These are phyloP conservation scores for Alternaria ventricosa DNA, from an alignment of 2,329 filamentous ascomycete genomes.

Conservation along the genomic window DNA sequence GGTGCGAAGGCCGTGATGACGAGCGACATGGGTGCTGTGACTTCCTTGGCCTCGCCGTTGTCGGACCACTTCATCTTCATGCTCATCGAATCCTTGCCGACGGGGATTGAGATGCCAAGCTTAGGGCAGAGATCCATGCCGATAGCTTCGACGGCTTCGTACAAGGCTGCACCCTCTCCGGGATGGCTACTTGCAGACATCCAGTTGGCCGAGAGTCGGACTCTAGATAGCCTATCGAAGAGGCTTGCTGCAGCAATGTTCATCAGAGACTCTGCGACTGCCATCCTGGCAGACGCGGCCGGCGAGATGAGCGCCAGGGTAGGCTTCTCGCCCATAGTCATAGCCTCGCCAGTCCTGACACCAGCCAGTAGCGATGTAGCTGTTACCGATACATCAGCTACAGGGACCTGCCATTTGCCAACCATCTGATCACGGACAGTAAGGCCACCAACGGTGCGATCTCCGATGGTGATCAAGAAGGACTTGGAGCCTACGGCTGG, in stretches of 20 bases:
- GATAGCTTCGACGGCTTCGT: conserved; percentile 91
- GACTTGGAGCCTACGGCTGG: conserved; percentile 96
- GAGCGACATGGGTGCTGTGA: conserved; percentile 89
- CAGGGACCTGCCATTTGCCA: conserved; percentile 92
- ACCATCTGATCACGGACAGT: conserved; percentile 94
- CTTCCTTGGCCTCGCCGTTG: conserved; percentile 74
- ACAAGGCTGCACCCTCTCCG: conserved; percentile 89
- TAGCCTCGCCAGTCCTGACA: conserved; percentile 85
- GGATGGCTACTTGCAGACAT: conserved; percentile 96
- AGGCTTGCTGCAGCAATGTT: conserved; percentile 85
- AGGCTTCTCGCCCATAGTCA: conserved; percentile 95
- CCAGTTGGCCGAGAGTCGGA: conserved; percentile 96
- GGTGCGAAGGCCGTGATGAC: conserved; percentile 90
- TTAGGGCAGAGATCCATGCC: conserved; percentile 90
- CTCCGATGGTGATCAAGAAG: conserved; percentile 96
- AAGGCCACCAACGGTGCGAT: conserved; percentile 88
- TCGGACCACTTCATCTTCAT: conserved; percentile 94
- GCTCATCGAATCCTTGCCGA: conserved; percentile 97
- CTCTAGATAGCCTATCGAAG: conserved; percentile 74
- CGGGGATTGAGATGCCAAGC: conserved; percentile 91
- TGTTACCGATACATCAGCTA: conserved; percentile 93
- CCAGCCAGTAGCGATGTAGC: conserved; percentile 78
- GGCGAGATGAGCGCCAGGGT: conserved; percentile 87
- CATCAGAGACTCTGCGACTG: conserved; percentile 90
- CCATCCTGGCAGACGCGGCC: conserved; percentile 92